phyloP scores from a whole-genome alignment of 352 stramenopile species.

The Phytophthora chlamydospora region DNA sequence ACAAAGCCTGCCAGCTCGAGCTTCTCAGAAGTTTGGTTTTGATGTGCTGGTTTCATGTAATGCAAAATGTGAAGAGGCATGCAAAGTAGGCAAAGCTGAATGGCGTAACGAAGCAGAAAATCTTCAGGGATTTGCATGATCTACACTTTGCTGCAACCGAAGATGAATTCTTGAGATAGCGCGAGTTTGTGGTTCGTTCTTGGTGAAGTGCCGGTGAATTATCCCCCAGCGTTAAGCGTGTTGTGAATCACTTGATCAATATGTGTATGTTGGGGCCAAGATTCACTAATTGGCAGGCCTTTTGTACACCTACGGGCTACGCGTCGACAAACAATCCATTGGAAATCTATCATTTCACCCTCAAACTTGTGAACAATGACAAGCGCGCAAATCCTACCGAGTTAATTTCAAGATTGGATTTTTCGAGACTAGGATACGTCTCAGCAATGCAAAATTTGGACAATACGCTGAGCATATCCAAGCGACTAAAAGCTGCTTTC shows the following conservation, averaged over 20 bases:
- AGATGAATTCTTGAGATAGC: background rate
- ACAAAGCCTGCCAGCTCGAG: background rate
- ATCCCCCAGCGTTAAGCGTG: background rate
- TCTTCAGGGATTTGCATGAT: conserved; percentile 4
- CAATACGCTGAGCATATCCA: too few species aligned
- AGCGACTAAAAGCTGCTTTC: background rate
- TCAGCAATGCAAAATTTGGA: too few species aligned
- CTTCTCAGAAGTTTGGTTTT: background rate
- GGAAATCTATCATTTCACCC: conserved; percentile 1
- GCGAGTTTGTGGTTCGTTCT: background rate
- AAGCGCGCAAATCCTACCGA: background rate
- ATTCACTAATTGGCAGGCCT: conserved; percentile 2
- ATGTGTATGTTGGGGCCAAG: background rate
- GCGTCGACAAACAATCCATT: conserved; percentile 2
- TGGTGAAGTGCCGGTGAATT: background rate
- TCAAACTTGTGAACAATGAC: conserved; percentile 5
- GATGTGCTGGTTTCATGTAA: conserved; percentile 10
- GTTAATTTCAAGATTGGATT: background rate
- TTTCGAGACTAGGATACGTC: conserved; percentile 5
- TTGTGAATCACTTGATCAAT: background rate
- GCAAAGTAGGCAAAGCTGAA: background rate
- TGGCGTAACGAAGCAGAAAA: background rate
- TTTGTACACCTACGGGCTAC: background rate
- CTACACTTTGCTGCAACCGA: conserved; percentile 1
- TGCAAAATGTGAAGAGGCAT: background rate